These are phyloP conservation scores for Suhomyces maxii DNA, from an alignment of 1,139 yeast species.

Conservation along the genomic window DNA sequence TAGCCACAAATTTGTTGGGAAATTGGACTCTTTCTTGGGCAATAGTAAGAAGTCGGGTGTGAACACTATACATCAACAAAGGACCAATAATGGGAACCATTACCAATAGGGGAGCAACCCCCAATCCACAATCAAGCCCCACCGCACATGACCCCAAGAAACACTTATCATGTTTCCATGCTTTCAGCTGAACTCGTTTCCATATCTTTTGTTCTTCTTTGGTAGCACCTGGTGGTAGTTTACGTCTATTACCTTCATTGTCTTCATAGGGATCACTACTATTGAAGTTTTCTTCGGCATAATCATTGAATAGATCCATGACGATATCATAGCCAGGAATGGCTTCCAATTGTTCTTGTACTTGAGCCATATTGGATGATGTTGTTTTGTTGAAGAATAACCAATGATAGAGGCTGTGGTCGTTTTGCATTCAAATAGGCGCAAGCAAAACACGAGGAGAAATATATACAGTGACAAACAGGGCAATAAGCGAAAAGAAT, in stretches of 20 bases:
- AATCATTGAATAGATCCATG: conserved; percentile 61
- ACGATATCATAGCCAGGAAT: conserved; percentile 59
- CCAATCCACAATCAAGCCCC: conserved; percentile 76
- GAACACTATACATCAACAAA: conserved; percentile 71
- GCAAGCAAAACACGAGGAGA: no score
- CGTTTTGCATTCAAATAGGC: no score
- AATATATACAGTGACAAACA: no score
- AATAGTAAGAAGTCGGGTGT: conserved; percentile 59
- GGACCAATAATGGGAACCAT: conserved; percentile 83
- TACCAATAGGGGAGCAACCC: conserved; percentile 68
- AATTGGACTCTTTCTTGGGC: conserved; percentile 57
- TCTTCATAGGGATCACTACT: conserved; percentile 68
- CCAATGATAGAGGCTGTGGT: background rate
- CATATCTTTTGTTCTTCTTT: conserved; percentile 65
- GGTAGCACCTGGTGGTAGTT: conserved; percentile 57
- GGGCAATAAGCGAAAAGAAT: no score
- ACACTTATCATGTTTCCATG: conserved; percentile 86
- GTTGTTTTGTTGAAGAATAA: background rate
- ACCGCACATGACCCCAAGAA: conserved; percentile 69
- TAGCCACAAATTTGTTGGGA: conserved; percentile 61
- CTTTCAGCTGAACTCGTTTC: conserved; percentile 69
- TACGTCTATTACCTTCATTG: conserved; percentile 54
- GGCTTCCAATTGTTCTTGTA: conserved; percentile 44
- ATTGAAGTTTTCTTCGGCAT: conserved; percentile 60
- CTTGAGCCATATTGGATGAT: conserved; percentile 23